A percentile compares a stretch with the other conserved stretches of the same genome.
These are phyloP conservation scores for Nepenthes mirabilis DNA, from an alignment of 148 eudicot species.

Conservation along the genomic window DNA sequence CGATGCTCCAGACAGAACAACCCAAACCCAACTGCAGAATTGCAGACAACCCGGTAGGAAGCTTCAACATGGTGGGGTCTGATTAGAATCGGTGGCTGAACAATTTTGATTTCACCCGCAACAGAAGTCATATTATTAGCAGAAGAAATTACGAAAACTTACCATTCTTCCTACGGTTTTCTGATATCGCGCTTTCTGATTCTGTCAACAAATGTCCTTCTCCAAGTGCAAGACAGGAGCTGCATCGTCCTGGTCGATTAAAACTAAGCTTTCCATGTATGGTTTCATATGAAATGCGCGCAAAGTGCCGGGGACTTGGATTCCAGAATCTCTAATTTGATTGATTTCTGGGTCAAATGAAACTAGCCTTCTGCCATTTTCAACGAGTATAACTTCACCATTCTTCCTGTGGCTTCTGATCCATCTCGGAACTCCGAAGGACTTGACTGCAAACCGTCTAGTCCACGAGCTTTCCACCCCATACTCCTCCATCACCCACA, in stretches of 20 bases:
- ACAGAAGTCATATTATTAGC: too few species aligned
- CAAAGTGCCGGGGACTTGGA: slow-evolving; percentile 8
- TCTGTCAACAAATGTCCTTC: too few species aligned
- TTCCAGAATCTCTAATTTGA: slow-evolving; percentile 10
- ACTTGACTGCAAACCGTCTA: neutral
- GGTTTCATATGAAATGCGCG: slow-evolving; percentile 11
- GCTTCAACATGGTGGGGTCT: too few species aligned
- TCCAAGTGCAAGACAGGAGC: neutral
- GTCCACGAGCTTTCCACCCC: slow-evolving; percentile 5
- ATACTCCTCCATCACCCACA: slow-evolving; percentile 13
- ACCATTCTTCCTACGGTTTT: too few species aligned
- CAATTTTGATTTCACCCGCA: too few species aligned
- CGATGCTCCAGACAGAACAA: too few species aligned
- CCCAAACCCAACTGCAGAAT: too few species aligned
- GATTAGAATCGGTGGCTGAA: too few species aligned
- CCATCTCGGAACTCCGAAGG: neutral
- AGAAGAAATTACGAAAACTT: too few species aligned
- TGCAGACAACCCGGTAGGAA: too few species aligned
- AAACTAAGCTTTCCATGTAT: slow-evolving; percentile 24
- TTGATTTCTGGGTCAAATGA: slow-evolving; percentile 12
- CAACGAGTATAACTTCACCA: slow-evolving; percentile 12
- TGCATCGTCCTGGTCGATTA: slow-evolving; percentile 5
- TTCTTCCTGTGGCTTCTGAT: slow-evolving; percentile 14
- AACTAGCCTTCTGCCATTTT: slow-evolving; percentile 4
- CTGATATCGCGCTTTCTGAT: too few species aligned